Conservation (phyloP, 495 filamentous ascomycete species). For the Aspergillus sparsus region DNA sequence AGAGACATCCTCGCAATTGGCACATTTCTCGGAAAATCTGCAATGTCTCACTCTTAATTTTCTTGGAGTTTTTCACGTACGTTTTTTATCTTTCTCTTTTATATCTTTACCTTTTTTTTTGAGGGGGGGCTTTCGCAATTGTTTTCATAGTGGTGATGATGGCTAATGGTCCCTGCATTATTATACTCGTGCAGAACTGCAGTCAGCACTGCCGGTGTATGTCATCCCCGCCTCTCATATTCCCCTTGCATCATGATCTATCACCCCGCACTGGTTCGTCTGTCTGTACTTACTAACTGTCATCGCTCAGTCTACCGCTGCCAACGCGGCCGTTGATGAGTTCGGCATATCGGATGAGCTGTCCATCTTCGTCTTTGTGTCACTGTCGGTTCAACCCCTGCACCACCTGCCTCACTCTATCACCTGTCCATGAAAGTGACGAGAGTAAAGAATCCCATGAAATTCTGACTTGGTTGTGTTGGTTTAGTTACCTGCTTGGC, state of each 20-base stretch:
- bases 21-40: constrained; percentile 34
- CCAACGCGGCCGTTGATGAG: constrained; percentile 35
- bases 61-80: constrained; percentile 47
- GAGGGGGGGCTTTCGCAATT: too few relatives aligned
- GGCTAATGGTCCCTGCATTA: constrained; percentile 2
- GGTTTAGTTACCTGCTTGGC: constrained; percentile 47
- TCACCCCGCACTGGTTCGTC: not conserved
- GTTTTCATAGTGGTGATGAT: not conserved
- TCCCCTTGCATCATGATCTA: not conserved
- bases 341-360: constrained; percentile 32
- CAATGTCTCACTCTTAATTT: constrained; percentile 38
- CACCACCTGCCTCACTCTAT: not conserved
- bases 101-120: not conserved
- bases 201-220: constrained; percentile 44
- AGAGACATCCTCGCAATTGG: constrained; percentile 47
- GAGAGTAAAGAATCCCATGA: not conserved
- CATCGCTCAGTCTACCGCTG: constrained; percentile 35
- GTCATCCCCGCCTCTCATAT: constrained; percentile 11
- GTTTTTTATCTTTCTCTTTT: constrained; percentile 7
- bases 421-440: not conserved
- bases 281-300: not conserved
- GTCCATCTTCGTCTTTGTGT: constrained; percentile 43
- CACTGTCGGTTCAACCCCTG: constrained; percentile 29
- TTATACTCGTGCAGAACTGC: constrained; percentile 32
- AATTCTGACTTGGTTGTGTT: not conserved